Evolutionary conservation across 2,329 filamentous ascomycete species (phyloP), one percentile per base, ranked within the genome.

Genomic region (Trichophyton schoenleinii): DNA sequence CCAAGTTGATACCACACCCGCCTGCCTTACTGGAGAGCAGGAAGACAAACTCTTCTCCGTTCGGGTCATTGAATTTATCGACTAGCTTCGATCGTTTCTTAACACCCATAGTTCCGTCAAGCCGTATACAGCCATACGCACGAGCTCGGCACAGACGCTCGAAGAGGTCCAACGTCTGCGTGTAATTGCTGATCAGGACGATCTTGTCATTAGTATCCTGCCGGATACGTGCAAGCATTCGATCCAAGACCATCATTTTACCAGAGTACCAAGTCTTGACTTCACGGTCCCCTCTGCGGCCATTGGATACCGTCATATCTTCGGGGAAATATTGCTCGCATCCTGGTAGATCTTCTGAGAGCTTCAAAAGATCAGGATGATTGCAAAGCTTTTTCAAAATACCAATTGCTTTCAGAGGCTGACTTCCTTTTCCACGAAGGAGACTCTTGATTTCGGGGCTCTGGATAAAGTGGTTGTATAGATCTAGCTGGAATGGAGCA

Each of bases 201-300:
- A 99, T 99, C 75, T 99, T 99, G 81, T 99, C 94, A 69, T 96
- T 96, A 0, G 94, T 97, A 69, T 97, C 92, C 68, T 91, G 87
- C 15, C 90, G 89, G 67, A 99, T 99, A 31, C 92, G 87, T 38
- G 91, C 90, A 58, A 99, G 83, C 95, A 99, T 99, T 62, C 91
- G 86, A 70, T 96, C 94, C n/a, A 99, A 83, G 2, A 99, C 94
- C 69, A 89, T 86, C 91, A 99, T 96, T 75, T 99, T 99, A 57
- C 94, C 95, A 1, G 91, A 96, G 72, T 96, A 96, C 89, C 89
- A 96, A 1, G 91, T 84, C 72, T 94, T 96, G 68, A 97, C 80
- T 65, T 99, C 94, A 46, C 94, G 85, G 71, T 97, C 91, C 63
- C 94, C 83, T 3, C 94, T 94, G 58, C 94, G 84, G 2, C 87